phyloP scores from a whole-genome alignment of 805 yeast species.

The Peterozyma toletana region DNA sequence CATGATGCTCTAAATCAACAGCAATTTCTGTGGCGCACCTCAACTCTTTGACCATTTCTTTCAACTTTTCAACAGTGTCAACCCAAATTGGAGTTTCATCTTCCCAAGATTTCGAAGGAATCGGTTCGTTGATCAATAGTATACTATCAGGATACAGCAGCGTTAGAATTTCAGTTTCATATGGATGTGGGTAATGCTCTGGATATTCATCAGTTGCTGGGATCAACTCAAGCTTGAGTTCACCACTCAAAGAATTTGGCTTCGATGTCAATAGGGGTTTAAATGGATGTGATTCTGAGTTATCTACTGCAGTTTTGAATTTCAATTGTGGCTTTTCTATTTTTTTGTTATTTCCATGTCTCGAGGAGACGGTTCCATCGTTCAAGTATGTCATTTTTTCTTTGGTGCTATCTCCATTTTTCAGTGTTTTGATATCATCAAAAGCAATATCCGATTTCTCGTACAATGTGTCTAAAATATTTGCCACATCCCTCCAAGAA shows the following conservation, averaged over 20 bases:
- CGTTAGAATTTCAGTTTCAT: constrained; percentile 61
- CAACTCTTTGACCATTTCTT: constrained; percentile 48
- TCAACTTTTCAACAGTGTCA: constrained; percentile 45
- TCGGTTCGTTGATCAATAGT: constrained; percentile 21
- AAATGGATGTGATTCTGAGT: constrained; percentile 66
- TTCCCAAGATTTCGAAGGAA: constrained; percentile 56
- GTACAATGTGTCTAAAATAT: constrained; percentile 58
- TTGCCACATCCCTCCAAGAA: constrained; percentile 57
- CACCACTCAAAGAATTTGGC: constrained; percentile 61
- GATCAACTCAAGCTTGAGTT: constrained; percentile 37
- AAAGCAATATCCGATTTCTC: constrained; percentile 72
- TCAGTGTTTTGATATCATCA: constrained; percentile 32
- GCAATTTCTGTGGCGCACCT: constrained; percentile 59
- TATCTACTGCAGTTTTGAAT: constrained; percentile 57
- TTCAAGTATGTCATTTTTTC: constrained; percentile 41
- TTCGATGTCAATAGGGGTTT: constrained; percentile 64
- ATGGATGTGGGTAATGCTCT: constrained; percentile 73
- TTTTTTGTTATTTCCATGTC: constrained; percentile 17
- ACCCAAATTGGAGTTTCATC: constrained; percentile 65
- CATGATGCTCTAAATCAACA: constrained; percentile 95
- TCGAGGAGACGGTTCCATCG: constrained; percentile 22
- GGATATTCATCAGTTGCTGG: constrained; percentile 35
- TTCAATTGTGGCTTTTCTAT: constrained; percentile 62
- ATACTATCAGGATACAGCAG: constrained; percentile 63
- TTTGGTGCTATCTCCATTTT: constrained; percentile 9